These are phyloP conservation scores for Penicillium griseofulvum DNA, from an alignment of 2,329 filamentous ascomycete species.

Conservation along the genomic window DNA sequence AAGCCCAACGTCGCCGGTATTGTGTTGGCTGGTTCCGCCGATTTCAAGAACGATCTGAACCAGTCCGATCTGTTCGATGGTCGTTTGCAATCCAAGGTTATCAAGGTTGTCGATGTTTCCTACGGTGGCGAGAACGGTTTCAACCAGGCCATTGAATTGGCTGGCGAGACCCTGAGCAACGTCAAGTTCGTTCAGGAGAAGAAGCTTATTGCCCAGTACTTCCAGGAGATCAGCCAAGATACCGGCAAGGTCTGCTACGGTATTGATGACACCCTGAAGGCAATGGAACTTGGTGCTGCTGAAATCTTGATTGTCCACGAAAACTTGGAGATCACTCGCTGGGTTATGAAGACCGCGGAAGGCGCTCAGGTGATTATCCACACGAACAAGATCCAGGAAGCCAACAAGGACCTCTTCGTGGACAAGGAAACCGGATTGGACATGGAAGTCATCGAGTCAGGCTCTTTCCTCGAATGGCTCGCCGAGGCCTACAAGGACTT, in stretches of 20 bases:
- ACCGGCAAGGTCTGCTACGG: slow-evolving; percentile 97
- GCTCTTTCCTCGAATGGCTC: slow-evolving; percentile 98
- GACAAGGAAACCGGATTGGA: slow-evolving; percentile 95
- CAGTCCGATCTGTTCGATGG: slow-evolving; percentile 95
- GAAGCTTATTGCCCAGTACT: slow-evolving; percentile 98
- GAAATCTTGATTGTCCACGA: slow-evolving; percentile 96
- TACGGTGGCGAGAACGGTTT: slow-evolving; percentile 99
- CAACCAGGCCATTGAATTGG: slow-evolving; percentile 97
- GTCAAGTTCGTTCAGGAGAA: slow-evolving; percentile 99
- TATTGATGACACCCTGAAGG: slow-evolving; percentile 96
- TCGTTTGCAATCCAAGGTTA: slow-evolving; percentile 89
- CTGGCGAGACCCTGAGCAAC: slow-evolving; percentile 92
- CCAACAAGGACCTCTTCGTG: slow-evolving; percentile 79
- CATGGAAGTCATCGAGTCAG: slow-evolving; percentile 87
- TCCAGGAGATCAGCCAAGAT: slow-evolving; percentile 98
- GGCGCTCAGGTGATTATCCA: slow-evolving; percentile 74
- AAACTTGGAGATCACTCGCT: slow-evolving; percentile 92
- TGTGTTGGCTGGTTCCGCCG: slow-evolving; percentile 92
- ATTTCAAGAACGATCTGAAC: slow-evolving; percentile 99
- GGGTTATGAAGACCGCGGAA: slow-evolving; percentile 76
- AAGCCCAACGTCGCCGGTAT: slow-evolving; percentile 97
- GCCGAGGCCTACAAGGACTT: slow-evolving; percentile 98
- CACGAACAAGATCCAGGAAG: slow-evolving; percentile 82
- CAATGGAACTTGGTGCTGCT: slow-evolving; percentile 88
- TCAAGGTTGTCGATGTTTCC: slow-evolving; percentile 98